Percentiles rank a stretch among this genome's conserved stretches.
phyloP scores from a whole-genome alignment of 306 rosid genomes.

The Quillaja saponaria region DNA sequence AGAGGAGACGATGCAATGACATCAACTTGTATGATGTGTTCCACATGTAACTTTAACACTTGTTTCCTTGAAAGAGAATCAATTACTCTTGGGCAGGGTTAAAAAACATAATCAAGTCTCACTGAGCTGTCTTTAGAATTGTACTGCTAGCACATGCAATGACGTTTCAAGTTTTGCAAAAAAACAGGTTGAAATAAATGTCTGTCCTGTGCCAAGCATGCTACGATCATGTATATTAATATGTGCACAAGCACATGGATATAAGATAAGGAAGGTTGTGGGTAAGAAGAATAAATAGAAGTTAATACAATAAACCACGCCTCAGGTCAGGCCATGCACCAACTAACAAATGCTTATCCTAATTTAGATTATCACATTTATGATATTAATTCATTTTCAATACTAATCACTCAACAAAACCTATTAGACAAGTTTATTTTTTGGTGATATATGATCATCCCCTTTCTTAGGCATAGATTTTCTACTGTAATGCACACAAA shows the following conservation, averaged over 20 bases:
- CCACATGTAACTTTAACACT: conserved; percentile 93
- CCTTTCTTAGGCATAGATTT: neutral
- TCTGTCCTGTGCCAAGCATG: neutral
- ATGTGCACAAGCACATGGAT: neutral
- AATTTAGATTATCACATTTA: neutral
- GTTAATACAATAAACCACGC: neutral
- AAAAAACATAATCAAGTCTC: conserved; percentile 88
- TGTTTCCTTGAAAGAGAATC: conserved; percentile 78
- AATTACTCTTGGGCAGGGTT: conserved; percentile 88
- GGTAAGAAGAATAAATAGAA: neutral
- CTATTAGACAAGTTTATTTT: neutral
- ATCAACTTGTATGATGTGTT: conserved; percentile 83
- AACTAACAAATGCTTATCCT: conserved; percentile 8
- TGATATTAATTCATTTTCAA: neutral
- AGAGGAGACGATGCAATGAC: neutral
- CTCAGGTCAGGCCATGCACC: neutral
- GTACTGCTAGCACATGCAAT: conserved; percentile 64
- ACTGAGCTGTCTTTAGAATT: conserved; percentile 95
- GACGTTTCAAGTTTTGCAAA: conserved; percentile 24
- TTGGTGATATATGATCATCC: neutral
- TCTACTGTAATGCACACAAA: neutral
- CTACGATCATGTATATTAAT: neutral
- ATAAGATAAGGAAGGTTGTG: conserved; percentile 9
- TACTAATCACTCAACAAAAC: neutral
- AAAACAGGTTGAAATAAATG: neutral